Conservation (phyloP, 140 eudicot species). For the Flaveria floridana region DNA sequence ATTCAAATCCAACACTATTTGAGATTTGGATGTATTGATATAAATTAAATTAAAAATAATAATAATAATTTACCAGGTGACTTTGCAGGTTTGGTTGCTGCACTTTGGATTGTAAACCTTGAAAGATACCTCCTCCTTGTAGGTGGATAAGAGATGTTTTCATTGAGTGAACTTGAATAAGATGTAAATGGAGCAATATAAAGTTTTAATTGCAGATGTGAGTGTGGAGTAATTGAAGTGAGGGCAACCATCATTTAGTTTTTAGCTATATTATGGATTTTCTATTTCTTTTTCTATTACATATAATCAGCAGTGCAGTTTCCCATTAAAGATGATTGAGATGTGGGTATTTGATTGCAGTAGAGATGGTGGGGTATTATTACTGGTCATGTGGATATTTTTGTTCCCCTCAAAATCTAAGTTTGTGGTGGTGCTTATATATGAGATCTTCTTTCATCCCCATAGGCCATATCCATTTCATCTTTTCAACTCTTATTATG, state of each 20-base stretch:
- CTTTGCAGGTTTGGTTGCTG: slow-evolving; percentile 90
- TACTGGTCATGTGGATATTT: slow-evolving; percentile 54
- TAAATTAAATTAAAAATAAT: background rate
- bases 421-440: slow-evolving; percentile 60
- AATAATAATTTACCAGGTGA: slow-evolving; percentile 64
- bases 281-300: background rate
- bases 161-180: slow-evolving; percentile 31
- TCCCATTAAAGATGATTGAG: slow-evolving; percentile 18
- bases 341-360: slow-evolving; percentile 1
- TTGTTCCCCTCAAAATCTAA: slow-evolving; percentile 48
- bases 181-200: slow-evolving; percentile 27
- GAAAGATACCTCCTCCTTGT: slow-evolving; percentile 30
- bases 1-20: no score
- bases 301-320: slow-evolving; percentile 9
- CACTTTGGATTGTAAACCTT: slow-evolving; percentile 50
- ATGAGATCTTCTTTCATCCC: slow-evolving; percentile 39
- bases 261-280: slow-evolving; percentile 2
- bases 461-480: slow-evolving; percentile 23
- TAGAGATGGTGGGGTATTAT: slow-evolving; percentile 3
- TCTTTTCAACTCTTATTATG: background rate
- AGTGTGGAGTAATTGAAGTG: slow-evolving; percentile 57
- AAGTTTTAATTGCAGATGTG: slow-evolving; percentile 38
- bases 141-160: slow-evolving; percentile 33
- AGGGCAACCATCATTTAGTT: slow-evolving; percentile 52
- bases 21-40: no score